These are phyloP conservation scores for Rhododendron molle DNA, from an alignment of 148 eudicot species.

Conservation along the genomic window DNA sequence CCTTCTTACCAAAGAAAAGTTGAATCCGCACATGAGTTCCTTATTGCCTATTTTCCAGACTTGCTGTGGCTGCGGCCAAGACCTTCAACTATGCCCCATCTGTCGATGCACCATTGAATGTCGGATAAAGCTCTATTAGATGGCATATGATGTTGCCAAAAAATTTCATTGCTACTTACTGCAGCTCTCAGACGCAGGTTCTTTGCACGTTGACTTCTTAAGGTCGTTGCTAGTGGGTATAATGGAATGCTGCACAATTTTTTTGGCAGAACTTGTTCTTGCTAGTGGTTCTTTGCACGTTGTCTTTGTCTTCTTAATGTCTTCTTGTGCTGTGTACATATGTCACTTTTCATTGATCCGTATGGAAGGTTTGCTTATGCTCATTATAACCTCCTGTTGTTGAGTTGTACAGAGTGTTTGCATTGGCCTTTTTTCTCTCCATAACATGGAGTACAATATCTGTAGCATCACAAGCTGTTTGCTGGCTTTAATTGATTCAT, in stretches of 20 bases:
- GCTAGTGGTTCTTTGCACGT: too few relatives aligned
- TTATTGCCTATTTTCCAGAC: constrained; percentile 30
- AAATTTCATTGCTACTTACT: background rate
- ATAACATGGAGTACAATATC: background rate
- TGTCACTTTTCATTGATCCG: background rate
- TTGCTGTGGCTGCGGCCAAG: constrained; percentile 19
- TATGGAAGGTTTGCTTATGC: background rate
- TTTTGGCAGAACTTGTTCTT: background rate
- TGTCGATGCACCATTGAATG: constrained; percentile 15
- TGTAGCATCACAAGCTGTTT: constrained; percentile 2
- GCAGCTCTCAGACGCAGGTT: background rate
- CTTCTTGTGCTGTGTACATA: background rate
- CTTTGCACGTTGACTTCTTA: background rate
- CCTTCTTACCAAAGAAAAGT: background rate
- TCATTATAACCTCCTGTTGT: background rate
- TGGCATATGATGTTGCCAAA: background rate
- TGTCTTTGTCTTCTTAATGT: too few relatives aligned
- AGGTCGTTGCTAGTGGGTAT: background rate
- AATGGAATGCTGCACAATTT: background rate
- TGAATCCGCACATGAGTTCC: background rate
- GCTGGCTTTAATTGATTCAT: background rate
- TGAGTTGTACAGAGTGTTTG: background rate
- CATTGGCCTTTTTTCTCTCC: background rate
- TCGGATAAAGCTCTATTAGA: constrained; percentile 20
- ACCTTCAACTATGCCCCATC: constrained; percentile 20